Evolutionary conservation across 306 rosid genomes (phyloP), one percentile per base, ranked within the genome.

Genomic region (Mucuna pruriens): DNA sequence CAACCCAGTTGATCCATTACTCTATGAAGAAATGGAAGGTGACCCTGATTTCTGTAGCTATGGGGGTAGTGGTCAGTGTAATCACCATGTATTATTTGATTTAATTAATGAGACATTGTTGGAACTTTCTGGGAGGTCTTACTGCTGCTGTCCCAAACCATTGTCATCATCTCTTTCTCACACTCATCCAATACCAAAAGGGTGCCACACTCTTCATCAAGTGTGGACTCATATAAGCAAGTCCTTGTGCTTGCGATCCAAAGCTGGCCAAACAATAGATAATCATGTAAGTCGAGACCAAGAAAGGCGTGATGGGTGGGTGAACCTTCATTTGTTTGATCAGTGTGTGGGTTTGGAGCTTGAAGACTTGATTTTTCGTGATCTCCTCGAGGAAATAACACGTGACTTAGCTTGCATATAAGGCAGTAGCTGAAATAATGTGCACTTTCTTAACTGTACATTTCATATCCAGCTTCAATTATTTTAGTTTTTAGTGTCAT

Each of bases 81-180:
- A 85, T 71, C 90, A 88, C 57, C 39, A 84, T 75, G 85, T 88
- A 29, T 76, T 90, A 64, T 90, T 90, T 88, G 94, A 90, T 79
- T 62, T 92, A 11, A 84, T 88, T 46, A 90, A 92, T 73, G 97
- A 92, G 80, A 85, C 90, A 29, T 22, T 90, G 71, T 70, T 87
- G 85, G 94, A 92, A 79, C 84, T 90, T 31, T 84, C 86, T 75
- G 89, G 84, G 40, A 84, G 86, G 40, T 84, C 89, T 58, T 55
- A 84, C 54, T 49, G 81, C 78, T 88, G 84, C 63, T 80, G 68
- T 79, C 87, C 89, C 0, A 46, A 6, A 9, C 49, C 42, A 13
- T 71, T 86, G 62, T 84, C 89, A 29, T 6, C 20, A 45, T 75
- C 71, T 3, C 75, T 81, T 46, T 75, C 86, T 0, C 76, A 55